These are phyloP conservation scores for Colletotrichum tropicale DNA, from an alignment of 2,329 filamentous ascomycete genomes.

Conservation along the genomic window DNA sequence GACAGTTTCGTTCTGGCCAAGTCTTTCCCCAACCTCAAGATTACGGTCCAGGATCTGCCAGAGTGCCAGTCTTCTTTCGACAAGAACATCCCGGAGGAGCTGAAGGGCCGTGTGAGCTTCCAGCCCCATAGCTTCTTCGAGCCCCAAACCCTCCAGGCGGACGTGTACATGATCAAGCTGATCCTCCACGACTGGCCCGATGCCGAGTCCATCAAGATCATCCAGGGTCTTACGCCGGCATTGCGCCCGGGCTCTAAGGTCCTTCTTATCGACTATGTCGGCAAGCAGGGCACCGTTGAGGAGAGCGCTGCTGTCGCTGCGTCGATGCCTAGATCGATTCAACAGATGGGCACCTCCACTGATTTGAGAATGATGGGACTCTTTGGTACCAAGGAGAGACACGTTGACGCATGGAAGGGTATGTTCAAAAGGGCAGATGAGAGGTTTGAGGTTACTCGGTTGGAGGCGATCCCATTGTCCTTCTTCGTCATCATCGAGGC, in stretches of 20 bases:
- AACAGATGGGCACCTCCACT: constrained; percentile 43
- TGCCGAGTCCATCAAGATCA: constrained; percentile 41
- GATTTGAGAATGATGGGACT: constrained; percentile 56
- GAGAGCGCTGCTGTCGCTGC: constrained; percentile 22
- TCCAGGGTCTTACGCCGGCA: constrained; percentile 45
- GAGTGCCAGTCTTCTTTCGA: constrained; percentile 38
- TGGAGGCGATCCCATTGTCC: constrained; percentile 37
- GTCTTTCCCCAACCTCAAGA: constrained; percentile 42
- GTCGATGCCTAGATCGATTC: constrained; percentile 36
- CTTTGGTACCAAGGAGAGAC: constrained; percentile 52
- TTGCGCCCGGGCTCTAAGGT: constrained; percentile 47
- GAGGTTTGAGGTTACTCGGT: constrained; percentile 43
- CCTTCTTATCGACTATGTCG: constrained; percentile 42
- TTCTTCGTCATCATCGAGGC: constrained; percentile 42
- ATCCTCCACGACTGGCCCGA: constrained; percentile 64
- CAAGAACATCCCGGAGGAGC: constrained; percentile 35
- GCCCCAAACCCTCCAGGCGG: constrained; percentile 42
- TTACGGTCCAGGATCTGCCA: constrained; percentile 50
- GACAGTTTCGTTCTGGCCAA: constrained; percentile 44
- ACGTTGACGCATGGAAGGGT: constrained; percentile 47
- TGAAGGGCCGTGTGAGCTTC: constrained; percentile 38
- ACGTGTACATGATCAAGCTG: constrained; percentile 57
- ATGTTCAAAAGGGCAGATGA: constrained; percentile 50
- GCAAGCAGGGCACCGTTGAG: constrained; percentile 32
- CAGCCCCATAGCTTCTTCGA: constrained; percentile 42